Conservation (phyloP, 257 asterid species). For the Osmanthus fragrans region DNA sequence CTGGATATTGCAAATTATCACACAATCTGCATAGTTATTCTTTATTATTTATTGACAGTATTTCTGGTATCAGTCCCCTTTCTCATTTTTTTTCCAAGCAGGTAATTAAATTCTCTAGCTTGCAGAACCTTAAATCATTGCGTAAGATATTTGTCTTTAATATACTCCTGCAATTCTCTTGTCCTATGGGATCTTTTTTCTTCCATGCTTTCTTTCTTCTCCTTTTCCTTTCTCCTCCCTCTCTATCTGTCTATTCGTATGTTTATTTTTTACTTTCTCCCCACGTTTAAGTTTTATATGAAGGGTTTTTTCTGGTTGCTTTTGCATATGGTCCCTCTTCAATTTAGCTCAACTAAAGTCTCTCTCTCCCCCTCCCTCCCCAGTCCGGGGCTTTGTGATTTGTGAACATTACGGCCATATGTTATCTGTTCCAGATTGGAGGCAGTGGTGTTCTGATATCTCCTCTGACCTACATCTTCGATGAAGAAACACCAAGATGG, state of each 20-base stretch:
- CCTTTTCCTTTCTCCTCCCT: constrained; percentile 2
- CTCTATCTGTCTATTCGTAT: not conserved
- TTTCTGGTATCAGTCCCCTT: not conserved
- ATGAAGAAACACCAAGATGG: constrained; percentile 97
- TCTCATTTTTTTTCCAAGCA: not conserved
- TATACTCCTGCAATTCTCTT: not conserved
- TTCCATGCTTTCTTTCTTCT: not conserved
- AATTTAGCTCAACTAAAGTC: not conserved
- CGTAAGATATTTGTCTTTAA: not conserved
- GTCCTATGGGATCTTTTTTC: not conserved
- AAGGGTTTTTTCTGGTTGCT: not conserved
- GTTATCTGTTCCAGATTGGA: constrained; percentile 64
- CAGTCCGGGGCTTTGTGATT: not conserved
- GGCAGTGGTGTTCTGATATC: constrained; percentile 96
- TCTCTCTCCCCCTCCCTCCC: not conserved
- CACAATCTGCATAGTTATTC: not conserved
- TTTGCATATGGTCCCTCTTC: not conserved
- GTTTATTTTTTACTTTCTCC: not conserved
- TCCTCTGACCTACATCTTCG: constrained; percentile 89
- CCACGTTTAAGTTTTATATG: not conserved
- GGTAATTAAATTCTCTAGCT: not conserved
- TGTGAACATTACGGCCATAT: not conserved
- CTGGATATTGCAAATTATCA: not conserved
- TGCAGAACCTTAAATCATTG: not conserved
- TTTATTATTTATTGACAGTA: constrained; percentile 8